Percentiles rank a stretch among this genome's conserved stretches.
Conservation (phyloP, 352 stramenopile species). For the Thalassiosira livingstoniorum region DNA sequence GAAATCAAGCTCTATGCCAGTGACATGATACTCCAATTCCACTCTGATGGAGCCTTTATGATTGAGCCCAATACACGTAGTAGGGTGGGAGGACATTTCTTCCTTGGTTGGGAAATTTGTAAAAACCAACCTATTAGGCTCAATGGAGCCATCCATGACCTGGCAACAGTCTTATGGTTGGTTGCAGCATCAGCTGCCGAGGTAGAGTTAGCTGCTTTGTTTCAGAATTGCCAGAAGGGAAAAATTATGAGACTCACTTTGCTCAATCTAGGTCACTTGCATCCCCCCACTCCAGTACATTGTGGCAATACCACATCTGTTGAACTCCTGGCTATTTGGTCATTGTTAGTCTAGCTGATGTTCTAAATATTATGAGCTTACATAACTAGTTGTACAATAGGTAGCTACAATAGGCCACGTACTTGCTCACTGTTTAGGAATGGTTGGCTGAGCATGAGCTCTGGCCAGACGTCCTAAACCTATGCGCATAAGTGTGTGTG, state of each 20-base stretch:
- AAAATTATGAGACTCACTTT: constrained; percentile 2
- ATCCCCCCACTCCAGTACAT: neutral
- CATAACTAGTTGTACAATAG: too few relatives aligned
- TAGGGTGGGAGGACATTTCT: neutral
- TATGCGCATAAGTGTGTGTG: too few relatives aligned
- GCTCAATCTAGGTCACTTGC: neutral
- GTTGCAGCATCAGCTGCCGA: neutral
- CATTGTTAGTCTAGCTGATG: too few relatives aligned
- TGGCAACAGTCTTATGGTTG: neutral
- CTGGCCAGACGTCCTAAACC: too few relatives aligned
- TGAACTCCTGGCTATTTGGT: too few relatives aligned
- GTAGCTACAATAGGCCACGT: too few relatives aligned
- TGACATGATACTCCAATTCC: neutral
- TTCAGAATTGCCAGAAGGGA: neutral
- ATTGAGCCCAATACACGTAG: neutral
- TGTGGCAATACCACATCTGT: neutral
- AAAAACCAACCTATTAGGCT: neutral
- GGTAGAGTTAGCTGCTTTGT: neutral
- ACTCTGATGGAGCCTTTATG: neutral
- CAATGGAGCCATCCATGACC: neutral
- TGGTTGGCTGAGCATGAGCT: too few relatives aligned
- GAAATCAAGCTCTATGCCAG: neutral
- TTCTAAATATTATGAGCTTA: too few relatives aligned
- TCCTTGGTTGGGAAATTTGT: neutral
- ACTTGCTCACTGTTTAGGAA: too few relatives aligned